Evolutionary conservation across 768 basidiomycete species (phyloP), one percentile per base, ranked within the genome.

Genomic region (Macrolepiota fuliginosa): DNA sequence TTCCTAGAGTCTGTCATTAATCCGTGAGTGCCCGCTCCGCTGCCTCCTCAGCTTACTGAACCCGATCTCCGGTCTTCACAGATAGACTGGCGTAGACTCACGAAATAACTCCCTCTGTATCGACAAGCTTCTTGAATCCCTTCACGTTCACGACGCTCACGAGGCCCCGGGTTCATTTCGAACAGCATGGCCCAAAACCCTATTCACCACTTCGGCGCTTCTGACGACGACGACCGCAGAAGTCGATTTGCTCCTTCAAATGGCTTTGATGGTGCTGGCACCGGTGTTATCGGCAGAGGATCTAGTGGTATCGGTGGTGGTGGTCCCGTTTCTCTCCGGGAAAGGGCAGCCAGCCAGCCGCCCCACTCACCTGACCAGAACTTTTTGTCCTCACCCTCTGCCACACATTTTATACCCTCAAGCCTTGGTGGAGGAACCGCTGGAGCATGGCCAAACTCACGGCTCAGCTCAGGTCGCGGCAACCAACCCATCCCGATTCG

Each of bases 261-360:
- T 15, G 59, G 52, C 12, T 46, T 54, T 54, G 59, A 61, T 46
- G 42, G 39, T 27, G 13, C 51, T 35, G 59, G 40, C n/a, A 24
- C 27, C 24, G 59, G 32, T 12, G 40, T 53, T 24, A 35, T 61
- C 6, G 42, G 59, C 15, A 51, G 59, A 3, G 59, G 59, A 13
- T 54, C 51, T 42, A 51, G 59, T 19, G n/a, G 74, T 45, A 70
- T 73, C 51, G 71, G 74, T 45, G 77, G 79, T 55, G 80, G 82
- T 46, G 76, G 77, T 39, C 67, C 77, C 56, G 73, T 75, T 62
- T 77, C 81, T 61, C 75, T 79, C 54, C 81, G 85, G 61, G 86
- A 89, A 73, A 77, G 89, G 62, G 88, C 89, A 46, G 82, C 88
- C 1, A 87, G 85, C 70, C 89, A 91, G 68, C 89, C 89, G 7